Percentiles rank a stretch among this genome's conserved stretches.
These are phyloP conservation scores for Hypoxylon sp. DNA, from an alignment of 2,329 filamentous ascomycete species.

Conservation along the genomic window DNA sequence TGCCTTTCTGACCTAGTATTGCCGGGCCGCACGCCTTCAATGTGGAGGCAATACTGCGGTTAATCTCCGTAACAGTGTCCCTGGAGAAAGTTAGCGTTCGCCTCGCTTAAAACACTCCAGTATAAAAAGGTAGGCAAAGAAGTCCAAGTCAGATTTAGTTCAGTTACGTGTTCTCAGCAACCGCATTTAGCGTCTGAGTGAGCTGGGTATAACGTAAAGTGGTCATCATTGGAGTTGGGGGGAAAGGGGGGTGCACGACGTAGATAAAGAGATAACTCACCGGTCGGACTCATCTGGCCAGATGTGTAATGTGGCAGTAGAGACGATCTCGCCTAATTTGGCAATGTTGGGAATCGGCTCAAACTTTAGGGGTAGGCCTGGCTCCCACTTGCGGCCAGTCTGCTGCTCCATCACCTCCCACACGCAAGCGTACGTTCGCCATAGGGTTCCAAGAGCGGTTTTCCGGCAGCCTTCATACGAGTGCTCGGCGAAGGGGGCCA, in stretches of 20 bases:
- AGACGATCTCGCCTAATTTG: slow-evolving; percentile 88
- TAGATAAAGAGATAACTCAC: slow-evolving; percentile 71
- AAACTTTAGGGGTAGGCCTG: slow-evolving; percentile 86
- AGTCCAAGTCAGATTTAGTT: slow-evolving; percentile 62
- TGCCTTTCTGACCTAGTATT: slow-evolving; percentile 79
- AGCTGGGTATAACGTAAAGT: slow-evolving; percentile 97
- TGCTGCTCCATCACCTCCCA: slow-evolving; percentile 89
- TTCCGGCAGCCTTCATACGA: slow-evolving; percentile 94
- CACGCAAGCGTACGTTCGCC: slow-evolving; percentile 92
- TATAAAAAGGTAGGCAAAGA: neutral
- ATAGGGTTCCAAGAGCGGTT: slow-evolving; percentile 90
- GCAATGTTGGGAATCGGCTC: slow-evolving; percentile 83
- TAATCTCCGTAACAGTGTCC: slow-evolving; percentile 92
- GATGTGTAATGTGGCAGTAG: slow-evolving; percentile 84
- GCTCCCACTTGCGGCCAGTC: slow-evolving; percentile 85
- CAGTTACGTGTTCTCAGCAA: slow-evolving; percentile 89
- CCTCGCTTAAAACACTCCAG: neutral
- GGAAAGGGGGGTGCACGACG: slow-evolving; percentile 46
- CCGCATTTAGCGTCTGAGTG: slow-evolving; percentile 94
- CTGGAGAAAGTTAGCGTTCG: slow-evolving; percentile 62
- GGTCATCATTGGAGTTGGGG: slow-evolving; percentile 79
- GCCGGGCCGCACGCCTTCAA: slow-evolving; percentile 92
- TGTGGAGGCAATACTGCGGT: slow-evolving; percentile 90
- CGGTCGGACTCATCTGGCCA: slow-evolving; percentile 94
- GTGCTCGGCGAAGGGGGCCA: slow-evolving; percentile 87